Percentiles rank a stretch among this genome's conserved stretches.
Conservation (phyloP, 2,329 filamentous ascomycete species). For the Fusarium robinianum region DNA sequence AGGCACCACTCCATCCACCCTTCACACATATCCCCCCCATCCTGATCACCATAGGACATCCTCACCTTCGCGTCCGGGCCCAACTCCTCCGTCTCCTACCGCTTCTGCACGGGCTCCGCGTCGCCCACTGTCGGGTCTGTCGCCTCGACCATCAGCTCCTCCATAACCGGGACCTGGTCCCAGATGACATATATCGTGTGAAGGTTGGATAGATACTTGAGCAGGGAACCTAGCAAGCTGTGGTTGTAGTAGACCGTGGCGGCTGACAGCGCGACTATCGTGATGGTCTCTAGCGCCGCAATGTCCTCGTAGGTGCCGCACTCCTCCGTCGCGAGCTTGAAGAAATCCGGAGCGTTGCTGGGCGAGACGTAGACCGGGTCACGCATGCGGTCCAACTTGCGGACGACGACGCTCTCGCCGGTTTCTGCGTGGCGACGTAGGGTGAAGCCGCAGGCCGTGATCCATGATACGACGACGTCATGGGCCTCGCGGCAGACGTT, state of each 20-base stretch:
- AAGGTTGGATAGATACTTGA: conserved; percentile 25
- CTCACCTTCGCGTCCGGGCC: conserved; percentile 3
- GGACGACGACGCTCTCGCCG: conserved; percentile 15
- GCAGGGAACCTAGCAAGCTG: conserved; percentile 12
- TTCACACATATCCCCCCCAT: neutral
- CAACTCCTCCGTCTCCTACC: conserved; percentile 10
- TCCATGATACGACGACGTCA: conserved; percentile 21
- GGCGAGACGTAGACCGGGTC: conserved; percentile 31
- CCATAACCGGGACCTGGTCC: conserved; percentile 26
- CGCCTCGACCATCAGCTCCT: neutral
- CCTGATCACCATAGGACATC: conserved; percentile 9
- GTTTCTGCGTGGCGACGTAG: conserved; percentile 16
- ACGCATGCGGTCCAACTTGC: conserved; percentile 16
- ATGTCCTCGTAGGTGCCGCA: neutral
- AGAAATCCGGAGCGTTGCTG: conserved; percentile 26
- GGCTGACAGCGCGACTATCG: conserved; percentile 33
- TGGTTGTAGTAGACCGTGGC: conserved; percentile 36
- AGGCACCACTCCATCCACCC: conserved; percentile 16
- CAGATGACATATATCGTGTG: conserved; percentile 30
- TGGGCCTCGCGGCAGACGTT: conserved; percentile 34
- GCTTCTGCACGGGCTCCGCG: conserved; percentile 6
- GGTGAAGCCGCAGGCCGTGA: conserved; percentile 3
- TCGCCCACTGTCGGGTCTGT: neutral
- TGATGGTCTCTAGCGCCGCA: conserved; percentile 17
- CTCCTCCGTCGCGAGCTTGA: conserved; percentile 1